These are phyloP conservation scores for Aspergillus sclerotioniger DNA, from an alignment of 495 filamentous ascomycete species.

Conservation along the genomic window DNA sequence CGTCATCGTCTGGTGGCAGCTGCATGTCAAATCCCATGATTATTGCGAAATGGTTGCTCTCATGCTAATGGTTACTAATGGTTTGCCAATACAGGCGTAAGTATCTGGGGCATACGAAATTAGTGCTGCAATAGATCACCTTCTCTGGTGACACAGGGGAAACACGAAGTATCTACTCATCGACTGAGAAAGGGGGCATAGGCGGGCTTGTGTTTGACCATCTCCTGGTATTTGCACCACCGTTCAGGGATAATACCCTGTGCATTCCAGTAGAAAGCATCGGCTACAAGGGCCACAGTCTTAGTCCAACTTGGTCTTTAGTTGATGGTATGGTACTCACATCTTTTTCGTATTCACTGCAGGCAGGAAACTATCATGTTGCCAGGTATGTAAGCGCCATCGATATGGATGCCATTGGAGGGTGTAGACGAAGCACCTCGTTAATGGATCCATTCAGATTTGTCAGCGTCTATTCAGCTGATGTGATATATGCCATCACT, in stretches of 20 bases:
- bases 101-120: conserved; percentile 8
- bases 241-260: conserved; percentile 54
- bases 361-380: conserved; percentile 34
- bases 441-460: conserved; percentile 49
- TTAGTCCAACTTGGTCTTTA: too few species aligned
- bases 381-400: conserved; percentile 42
- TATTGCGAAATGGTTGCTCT: conserved; percentile 19
- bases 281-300: conserved; percentile 4
- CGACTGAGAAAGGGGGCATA: conserved; percentile 16
- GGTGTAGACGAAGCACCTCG: conserved; percentile 49
- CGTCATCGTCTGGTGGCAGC: conserved; percentile 13
- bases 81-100: conserved; percentile 25
- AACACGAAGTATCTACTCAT: conserved; percentile 5
- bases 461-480: too few species aligned
- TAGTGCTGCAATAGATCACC: not conserved
- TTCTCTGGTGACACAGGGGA: not conserved
- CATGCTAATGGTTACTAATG: conserved; percentile 23
- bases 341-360: conserved; percentile 29
- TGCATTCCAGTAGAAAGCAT: conserved; percentile 18
- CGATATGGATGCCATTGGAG: conserved; percentile 45
- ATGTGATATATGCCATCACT: too few species aligned
- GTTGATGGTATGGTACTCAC: conserved; percentile 9
- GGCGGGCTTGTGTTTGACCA: conserved; percentile 19
- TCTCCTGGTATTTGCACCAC: conserved; percentile 41
- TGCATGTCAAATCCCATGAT: conserved; percentile 22